These are phyloP conservation scores for Tetragonia tetragonoides DNA, from an alignment of 148 eudicot species.

Conservation along the genomic window DNA sequence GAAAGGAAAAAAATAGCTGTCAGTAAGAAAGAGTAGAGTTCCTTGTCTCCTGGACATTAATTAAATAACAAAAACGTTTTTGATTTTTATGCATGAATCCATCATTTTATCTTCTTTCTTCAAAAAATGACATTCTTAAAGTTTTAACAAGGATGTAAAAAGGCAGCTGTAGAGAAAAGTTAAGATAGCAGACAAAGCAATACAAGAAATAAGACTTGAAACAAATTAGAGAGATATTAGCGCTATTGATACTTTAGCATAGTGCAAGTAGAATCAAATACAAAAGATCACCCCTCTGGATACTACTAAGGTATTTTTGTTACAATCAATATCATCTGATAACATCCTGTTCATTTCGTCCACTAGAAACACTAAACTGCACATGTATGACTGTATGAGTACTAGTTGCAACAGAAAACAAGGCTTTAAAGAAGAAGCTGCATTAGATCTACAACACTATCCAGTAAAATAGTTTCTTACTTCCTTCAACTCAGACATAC, in stretches of 20 bases:
- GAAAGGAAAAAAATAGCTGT: not conserved
- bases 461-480: not conserved
- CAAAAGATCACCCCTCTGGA: not conserved
- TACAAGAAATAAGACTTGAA: not conserved
- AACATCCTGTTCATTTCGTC: not conserved
- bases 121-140: not conserved
- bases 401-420: not conserved
- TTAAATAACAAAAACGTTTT: not conserved
- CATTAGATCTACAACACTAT: not conserved
- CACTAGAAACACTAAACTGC: not conserved
- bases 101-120: not conserved
- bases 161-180: not conserved
- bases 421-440: not conserved
- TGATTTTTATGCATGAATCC: not conserved
- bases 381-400: not conserved
- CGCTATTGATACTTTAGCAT: not conserved
- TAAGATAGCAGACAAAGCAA: not conserved
- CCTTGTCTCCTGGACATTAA: not conserved
- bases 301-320: not conserved
- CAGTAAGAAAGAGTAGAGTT: not conserved
- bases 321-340: not conserved
- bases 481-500: not conserved
- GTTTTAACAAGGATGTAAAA: not conserved
- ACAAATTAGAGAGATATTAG: not conserved
- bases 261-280: constrained; percentile 3